Evolutionary conservation across 1,284 basidiomycete species (phyloP), one percentile per base, ranked within the genome.

Genomic region (Heterobasidion parviporum): DNA sequence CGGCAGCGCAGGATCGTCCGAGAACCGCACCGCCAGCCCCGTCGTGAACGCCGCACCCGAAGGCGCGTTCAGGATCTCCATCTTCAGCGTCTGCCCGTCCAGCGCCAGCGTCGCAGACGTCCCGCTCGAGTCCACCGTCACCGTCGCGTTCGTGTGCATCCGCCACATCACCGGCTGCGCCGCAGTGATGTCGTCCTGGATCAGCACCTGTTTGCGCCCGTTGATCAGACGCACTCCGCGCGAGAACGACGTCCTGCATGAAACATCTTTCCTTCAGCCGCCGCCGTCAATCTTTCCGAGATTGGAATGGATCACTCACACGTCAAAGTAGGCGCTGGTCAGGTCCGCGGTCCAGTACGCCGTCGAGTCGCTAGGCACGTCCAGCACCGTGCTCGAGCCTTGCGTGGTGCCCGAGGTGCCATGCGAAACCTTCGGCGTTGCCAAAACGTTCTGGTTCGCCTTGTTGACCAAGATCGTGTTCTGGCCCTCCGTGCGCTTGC

Each of bases 401-500:
- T 99, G 97, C 0, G 67, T 66, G 1, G 87, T 88, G 50, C 80
- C 81, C 1, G 89, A 77, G 3, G 80, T 72, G 33, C 73, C 84
- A 64, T 81, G 81, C 49, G 70, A 71, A 38, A 78, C 74, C 20
- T 75, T 79, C 0, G 95, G 93, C 12, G 79, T 77, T 34, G 87
- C 89, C 38, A 68, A 68, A 51, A 97, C 85, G 59, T 86, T 78
- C 74, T 99, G 95, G 74, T 99, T 98, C 50, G 72, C 67, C 61
- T 78, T 72, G 69, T 83, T 82, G 63, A 98, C 80, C 54, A 95
- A 65, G 60, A 99, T 79, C 2, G 93, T 94, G 79, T 99, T 99
- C 76, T 99, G 97, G 12, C 96, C 96, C 71, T 95, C 91, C 1
- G 95, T 98, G 69, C 86, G 83, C 80, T 96, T 98, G 68, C 95